These are phyloP conservation scores for Xylaria cubensis DNA, from an alignment of 495 filamentous ascomycete species.

Conservation along the genomic window DNA sequence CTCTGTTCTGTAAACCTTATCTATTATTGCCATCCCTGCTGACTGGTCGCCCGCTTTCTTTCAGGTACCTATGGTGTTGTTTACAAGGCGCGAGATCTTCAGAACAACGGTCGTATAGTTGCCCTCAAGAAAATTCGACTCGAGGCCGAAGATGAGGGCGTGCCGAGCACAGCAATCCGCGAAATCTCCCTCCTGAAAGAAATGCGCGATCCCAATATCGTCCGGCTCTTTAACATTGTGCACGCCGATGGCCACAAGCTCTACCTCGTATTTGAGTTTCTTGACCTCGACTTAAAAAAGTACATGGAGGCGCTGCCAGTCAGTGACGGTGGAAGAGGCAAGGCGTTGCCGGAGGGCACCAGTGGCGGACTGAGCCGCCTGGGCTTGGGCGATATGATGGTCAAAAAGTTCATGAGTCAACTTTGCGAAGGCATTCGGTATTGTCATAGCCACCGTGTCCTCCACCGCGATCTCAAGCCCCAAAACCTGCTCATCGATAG, in stretches of 20 bases:
- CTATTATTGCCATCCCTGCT: conserved; percentile 11
- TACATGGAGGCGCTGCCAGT: conserved; percentile 98
- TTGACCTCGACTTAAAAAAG: conserved; percentile 94
- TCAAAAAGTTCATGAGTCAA: conserved; percentile 98
- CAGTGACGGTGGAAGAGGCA: conserved; percentile 86
- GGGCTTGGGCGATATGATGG: conserved; percentile 87
- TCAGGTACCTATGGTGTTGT: conserved; percentile 91
- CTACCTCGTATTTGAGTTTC: conserved; percentile 93
- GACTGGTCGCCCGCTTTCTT: conserved; percentile 22
- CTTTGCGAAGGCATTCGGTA: conserved; percentile 89
- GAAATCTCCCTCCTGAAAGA: conserved; percentile 97
- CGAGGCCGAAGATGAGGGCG: conserved; percentile 96
- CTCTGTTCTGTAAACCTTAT: background rate
- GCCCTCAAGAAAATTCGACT: conserved; percentile 98
- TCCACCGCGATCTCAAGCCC: conserved; percentile 96
- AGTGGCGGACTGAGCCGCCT: conserved; percentile 68
- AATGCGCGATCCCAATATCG: conserved; percentile 95
- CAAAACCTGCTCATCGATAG: conserved; percentile 96
- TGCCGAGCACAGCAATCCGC: conserved; percentile 94
- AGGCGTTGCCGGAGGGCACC: conserved; percentile 82
- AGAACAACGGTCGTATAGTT: conserved; percentile 79
- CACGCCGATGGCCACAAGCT: conserved; percentile 97
- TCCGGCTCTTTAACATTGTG: conserved; percentile 90
- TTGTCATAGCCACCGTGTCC: conserved; percentile 92
- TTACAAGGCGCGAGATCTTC: conserved; percentile 88